Conservation (phyloP, 2,329 filamentous ascomycete genomes). For the Fusarium sp. region DNA sequence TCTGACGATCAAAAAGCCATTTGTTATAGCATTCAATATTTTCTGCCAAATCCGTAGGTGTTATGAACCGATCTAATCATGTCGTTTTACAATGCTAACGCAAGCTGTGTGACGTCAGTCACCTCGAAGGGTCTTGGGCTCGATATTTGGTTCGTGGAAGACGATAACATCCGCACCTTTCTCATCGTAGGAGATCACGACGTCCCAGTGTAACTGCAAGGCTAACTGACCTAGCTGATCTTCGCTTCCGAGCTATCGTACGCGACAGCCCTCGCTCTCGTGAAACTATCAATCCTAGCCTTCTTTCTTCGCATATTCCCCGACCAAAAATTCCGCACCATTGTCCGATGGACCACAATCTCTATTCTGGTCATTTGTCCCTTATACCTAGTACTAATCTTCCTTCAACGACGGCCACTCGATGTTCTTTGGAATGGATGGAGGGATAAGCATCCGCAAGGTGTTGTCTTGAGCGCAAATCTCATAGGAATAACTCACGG, state of each 20-base stretch:
- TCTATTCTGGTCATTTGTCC: accelerated
- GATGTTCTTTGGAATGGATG: neutral
- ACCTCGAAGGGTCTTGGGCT: neutral
- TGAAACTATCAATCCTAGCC: neutral
- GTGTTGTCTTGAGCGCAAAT: neutral
- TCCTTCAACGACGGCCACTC: neutral
- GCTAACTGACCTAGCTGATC: neutral
- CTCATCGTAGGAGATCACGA: neutral
- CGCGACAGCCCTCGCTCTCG: neutral
- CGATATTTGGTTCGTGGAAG: neutral
- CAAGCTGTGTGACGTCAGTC: neutral
- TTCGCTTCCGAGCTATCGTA: neutral
- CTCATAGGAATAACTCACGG: neutral
- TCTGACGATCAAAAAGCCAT: neutral
- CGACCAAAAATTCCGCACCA: neutral
- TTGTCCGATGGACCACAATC: neutral
- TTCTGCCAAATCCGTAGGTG: neutral
- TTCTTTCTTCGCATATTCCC: conserved; percentile 17
- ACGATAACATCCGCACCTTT: neutral
- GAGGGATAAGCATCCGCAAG: neutral
- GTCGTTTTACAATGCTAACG: neutral
- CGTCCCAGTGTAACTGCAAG: accelerated
- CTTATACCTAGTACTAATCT: accelerated
- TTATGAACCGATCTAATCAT: accelerated
- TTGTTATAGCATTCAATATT: neutral